phyloP scores from a whole-genome alignment of 1,284 basidiomycete species.

The Exobasidium rhododendri region DNA sequence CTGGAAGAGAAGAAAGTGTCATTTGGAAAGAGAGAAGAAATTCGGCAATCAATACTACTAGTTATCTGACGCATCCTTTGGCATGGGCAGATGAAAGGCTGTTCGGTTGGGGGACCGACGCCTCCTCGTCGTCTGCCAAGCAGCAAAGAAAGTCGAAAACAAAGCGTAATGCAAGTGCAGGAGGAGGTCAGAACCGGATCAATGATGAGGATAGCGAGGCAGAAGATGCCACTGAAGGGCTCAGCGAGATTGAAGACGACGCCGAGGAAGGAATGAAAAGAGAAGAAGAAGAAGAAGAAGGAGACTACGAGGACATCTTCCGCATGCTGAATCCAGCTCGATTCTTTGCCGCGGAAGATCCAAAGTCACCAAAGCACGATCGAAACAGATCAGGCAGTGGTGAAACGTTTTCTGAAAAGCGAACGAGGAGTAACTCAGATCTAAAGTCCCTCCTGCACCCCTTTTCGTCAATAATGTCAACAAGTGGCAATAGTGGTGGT shows the following conservation, averaged over 20 bases:
- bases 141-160: conserved; percentile 8
- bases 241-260: conserved; percentile 22
- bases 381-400: conserved; percentile 29
- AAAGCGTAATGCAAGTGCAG: not conserved
- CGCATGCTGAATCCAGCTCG: conserved; percentile 39
- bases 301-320: conserved; percentile 50
- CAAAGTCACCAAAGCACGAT: conserved; percentile 29
- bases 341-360: conserved; percentile 17
- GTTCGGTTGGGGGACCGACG: conserved; percentile 70
- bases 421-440: conserved; percentile 39
- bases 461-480: conserved; percentile 3
- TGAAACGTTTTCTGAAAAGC: conserved; percentile 46
- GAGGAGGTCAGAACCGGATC: not conserved
- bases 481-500: not conserved
- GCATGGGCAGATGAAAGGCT: conserved; percentile 84
- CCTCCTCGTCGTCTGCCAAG: conserved; percentile 9
- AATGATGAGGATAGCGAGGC: not conserved
- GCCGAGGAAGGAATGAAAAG: too few species aligned
- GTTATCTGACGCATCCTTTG: conserved; percentile 47
- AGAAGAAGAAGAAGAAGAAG: conserved; percentile 42
- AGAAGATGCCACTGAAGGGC: conserved; percentile 20
- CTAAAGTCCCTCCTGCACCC: conserved; percentile 27
- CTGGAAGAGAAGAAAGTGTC: conserved; percentile 23
- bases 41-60: not conserved
- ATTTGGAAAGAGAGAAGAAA: conserved; percentile 35